Percentiles rank a stretch among this genome's conserved stretches.
Conservation (phyloP, 2,329 filamentous ascomycete genomes). For the Cadophora luteo-olivacea region DNA sequence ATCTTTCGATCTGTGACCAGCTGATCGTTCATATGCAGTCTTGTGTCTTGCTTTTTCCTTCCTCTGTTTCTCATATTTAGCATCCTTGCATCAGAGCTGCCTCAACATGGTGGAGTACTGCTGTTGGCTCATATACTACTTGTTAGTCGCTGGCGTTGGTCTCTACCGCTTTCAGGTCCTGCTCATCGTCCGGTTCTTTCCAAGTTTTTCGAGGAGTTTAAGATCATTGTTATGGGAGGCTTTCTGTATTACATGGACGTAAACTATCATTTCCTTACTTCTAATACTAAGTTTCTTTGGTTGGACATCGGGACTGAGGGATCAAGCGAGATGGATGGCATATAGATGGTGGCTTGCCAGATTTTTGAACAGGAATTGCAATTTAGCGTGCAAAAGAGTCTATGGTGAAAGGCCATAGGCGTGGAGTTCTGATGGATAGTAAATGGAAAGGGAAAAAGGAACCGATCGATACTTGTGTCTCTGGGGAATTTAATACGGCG, state of each 20-base stretch:
- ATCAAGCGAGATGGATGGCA: background rate
- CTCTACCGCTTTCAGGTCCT: background rate
- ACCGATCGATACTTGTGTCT: background rate
- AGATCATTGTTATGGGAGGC: background rate
- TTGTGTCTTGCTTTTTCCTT: background rate
- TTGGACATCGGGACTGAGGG: constrained; percentile 1
- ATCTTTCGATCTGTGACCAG: background rate
- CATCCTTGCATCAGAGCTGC: background rate
- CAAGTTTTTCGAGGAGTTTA: background rate
- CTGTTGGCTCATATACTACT: background rate
- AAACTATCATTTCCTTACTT: background rate
- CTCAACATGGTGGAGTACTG: background rate
- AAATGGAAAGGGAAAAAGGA: background rate
- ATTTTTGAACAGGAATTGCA: background rate
- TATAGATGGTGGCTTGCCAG: background rate
- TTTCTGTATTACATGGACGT: constrained; percentile 3
- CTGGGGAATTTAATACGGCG: background rate
- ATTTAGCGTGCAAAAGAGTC: background rate
- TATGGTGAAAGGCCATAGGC: constrained; percentile 1
- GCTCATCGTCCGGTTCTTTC: background rate
- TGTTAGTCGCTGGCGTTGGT: background rate
- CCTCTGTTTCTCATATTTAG: background rate
- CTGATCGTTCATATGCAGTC: background rate
- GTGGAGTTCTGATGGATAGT: constrained; percentile 7
- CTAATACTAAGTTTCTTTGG: constrained; percentile 1